These are phyloP conservation scores for Trichoderma sp. DNA, from an alignment of 2,329 filamentous ascomycete species.

Conservation along the genomic window DNA sequence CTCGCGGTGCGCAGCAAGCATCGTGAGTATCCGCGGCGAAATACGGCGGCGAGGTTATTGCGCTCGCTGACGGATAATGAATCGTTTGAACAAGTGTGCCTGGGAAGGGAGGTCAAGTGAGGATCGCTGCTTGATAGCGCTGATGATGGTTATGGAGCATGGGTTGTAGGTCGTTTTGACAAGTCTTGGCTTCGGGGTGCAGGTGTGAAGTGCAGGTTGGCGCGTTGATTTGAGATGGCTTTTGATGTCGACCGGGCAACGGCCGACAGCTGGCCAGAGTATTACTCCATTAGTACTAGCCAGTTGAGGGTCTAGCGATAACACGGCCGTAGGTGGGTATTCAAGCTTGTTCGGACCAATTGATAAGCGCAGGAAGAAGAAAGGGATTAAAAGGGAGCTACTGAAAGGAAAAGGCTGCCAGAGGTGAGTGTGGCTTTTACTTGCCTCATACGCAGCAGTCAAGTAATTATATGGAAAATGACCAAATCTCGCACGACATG, in stretches of 20 bases:
- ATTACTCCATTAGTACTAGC: background rate
- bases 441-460: no score
- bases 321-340: no score
- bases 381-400: no score
- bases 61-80: background rate
- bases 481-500: no score
- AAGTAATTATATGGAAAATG: no score
- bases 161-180: no score
- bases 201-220: background rate
- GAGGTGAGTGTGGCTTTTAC: no score
- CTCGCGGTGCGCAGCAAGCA: constrained; percentile 78
- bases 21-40: constrained; percentile 42
- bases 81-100: background rate
- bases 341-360: no score
- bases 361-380: no score
- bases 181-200: background rate
- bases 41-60: no score
- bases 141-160: background rate
- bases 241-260: constrained; percentile 16
- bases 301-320: no score
- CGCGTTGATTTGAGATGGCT: constrained; percentile 4
- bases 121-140: background rate
- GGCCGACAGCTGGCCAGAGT: background rate
- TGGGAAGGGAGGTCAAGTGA: background rate
- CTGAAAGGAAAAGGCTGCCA: no score